phyloP scores from a whole-genome alignment of 768 basidiomycete species.

The Omphalotus guepiniiformis region DNA sequence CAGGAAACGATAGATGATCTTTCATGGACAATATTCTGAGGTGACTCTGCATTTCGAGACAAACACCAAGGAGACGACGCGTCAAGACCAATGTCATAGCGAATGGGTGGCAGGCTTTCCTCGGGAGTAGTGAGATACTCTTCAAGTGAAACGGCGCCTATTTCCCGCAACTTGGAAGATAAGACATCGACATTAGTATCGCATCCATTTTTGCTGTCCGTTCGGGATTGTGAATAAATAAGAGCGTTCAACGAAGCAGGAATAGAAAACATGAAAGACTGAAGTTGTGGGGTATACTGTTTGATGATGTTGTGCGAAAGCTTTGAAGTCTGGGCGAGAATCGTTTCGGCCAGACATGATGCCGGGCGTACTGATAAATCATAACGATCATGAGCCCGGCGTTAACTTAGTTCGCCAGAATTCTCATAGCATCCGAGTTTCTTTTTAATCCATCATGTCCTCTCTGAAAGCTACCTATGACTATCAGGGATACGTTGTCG shows the following conservation, averaged over 20 bases:
- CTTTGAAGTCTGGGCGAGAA: too few relatives aligned
- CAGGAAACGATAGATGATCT: too few relatives aligned
- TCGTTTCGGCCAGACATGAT: too few relatives aligned
- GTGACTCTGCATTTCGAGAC: too few relatives aligned
- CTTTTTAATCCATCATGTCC: conserved; percentile 1
- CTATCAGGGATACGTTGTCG: conserved; percentile 59
- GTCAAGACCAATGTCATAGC: conserved; percentile 7
- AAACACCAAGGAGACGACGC: conserved; percentile 1
- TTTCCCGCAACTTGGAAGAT: background rate
- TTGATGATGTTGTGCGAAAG: background rate
- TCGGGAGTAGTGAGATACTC: conserved; percentile 4
- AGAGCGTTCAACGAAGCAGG: background rate
- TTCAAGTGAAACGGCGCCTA: conserved; percentile 2
- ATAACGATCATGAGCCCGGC: too few relatives aligned
- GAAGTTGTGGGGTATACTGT: too few relatives aligned
- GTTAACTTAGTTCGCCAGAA: too few relatives aligned
- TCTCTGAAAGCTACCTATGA: conserved; percentile 50
- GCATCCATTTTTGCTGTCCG: background rate
- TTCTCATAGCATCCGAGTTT: too few relatives aligned
- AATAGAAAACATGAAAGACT: background rate
- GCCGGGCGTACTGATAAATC: too few relatives aligned
- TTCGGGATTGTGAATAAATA: background rate
- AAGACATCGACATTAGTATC: too few relatives aligned
- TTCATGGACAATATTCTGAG: too few relatives aligned
- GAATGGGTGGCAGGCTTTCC: conserved; percentile 3